Evolutionary conservation across 257 asterid genomes (phyloP).

Genomic region (Cynanchum wilfordii): DNA sequence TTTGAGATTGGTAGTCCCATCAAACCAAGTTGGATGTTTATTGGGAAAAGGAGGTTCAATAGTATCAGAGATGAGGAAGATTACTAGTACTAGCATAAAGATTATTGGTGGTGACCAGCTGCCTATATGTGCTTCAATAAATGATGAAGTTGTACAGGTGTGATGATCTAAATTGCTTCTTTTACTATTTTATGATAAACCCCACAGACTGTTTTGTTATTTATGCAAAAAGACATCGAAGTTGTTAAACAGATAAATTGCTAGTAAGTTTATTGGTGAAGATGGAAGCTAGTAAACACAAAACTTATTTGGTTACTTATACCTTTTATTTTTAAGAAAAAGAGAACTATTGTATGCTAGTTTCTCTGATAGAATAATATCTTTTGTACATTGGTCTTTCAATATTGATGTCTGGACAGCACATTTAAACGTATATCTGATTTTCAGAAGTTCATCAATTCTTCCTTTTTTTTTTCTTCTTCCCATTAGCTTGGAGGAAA

Average conservation of each 20-base stretch:
- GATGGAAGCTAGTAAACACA: background rate
- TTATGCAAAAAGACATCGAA: background rate
- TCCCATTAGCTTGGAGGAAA: background rate
- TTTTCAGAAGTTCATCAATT: background rate
- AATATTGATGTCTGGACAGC: background rate
- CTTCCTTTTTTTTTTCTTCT: background rate
- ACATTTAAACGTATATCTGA: background rate
- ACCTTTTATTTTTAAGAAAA: background rate
- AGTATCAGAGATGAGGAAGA: constrained; percentile 69
- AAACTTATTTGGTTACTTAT: background rate
- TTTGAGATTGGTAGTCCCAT: constrained; percentile 50
- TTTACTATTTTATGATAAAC: constrained; percentile 1
- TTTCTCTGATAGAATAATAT: background rate
- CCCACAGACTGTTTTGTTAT: background rate
- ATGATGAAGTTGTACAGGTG: constrained; percentile 67
- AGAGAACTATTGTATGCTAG: no score
- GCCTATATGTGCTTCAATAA: constrained; percentile 51
- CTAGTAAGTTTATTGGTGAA: background rate
- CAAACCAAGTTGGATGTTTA: constrained; percentile 67
- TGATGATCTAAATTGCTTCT: background rate
- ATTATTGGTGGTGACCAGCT: constrained; percentile 51
- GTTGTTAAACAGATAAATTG: background rate
- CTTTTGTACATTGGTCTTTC: background rate
- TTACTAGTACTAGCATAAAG: constrained; percentile 51
- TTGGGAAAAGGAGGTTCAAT: constrained; percentile 74